Conservation (phyloP, 2,329 filamentous ascomycete species). For the Aspergillus piperis region DNA sequence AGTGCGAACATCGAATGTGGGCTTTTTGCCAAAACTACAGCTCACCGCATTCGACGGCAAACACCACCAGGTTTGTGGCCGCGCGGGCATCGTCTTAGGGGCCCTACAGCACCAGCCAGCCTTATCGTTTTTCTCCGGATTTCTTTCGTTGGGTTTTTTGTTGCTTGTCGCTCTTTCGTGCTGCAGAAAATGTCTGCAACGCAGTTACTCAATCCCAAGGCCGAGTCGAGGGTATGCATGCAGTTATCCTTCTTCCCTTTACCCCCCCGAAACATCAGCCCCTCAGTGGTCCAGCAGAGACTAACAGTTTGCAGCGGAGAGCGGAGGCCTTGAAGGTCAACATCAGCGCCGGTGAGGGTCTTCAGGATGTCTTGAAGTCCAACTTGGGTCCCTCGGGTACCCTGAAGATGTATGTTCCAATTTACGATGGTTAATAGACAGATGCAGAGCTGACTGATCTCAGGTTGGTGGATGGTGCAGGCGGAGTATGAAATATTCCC, state of each 20-base stretch:
- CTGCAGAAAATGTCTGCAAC: constrained; percentile 79
- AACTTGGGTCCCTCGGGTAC: constrained; percentile 93
- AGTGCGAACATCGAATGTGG: constrained; percentile 46
- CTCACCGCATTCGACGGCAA: constrained; percentile 40
- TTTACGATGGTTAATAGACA: background rate
- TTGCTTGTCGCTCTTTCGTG: constrained; percentile 26
- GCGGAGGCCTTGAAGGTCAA: constrained; percentile 97
- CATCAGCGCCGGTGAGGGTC: constrained; percentile 91
- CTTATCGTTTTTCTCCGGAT: constrained; percentile 20
- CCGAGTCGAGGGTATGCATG: constrained; percentile 85
- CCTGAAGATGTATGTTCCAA: constrained; percentile 77
- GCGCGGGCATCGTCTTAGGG: constrained; percentile 25
- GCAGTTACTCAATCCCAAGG: constrained; percentile 97
- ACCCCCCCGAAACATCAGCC: constrained; percentile 30
- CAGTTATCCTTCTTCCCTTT: background rate
- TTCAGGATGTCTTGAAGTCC: constrained; percentile 91
- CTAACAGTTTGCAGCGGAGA: constrained; percentile 70
- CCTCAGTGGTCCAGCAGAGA: constrained; percentile 37
- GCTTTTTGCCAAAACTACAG: constrained; percentile 42
- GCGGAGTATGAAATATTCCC: constrained; percentile 49
- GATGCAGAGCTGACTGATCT: constrained; percentile 32
- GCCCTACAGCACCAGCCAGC: constrained; percentile 27
- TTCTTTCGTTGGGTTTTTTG: constrained; percentile 27
- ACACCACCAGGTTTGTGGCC: constrained; percentile 29
- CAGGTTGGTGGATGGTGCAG: constrained; percentile 64